A percentile compares a stretch with the other conserved stretches of the same genome.
Conservation (phyloP, 2,329 filamentous ascomycete genomes). For the Phyllosticta citrichinensis region DNA sequence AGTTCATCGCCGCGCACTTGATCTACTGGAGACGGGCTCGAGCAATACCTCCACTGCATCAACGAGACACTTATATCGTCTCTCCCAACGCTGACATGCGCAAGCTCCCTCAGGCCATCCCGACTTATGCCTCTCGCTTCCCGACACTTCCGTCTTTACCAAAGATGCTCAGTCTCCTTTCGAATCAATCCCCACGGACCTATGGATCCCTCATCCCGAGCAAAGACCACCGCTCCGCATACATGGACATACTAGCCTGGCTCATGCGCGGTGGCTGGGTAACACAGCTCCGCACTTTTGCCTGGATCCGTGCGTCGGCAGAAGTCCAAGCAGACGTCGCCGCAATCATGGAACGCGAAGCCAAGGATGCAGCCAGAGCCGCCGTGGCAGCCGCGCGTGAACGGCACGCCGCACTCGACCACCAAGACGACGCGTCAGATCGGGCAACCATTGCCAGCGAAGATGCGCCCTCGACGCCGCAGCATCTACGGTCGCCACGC, state of each 20-base stretch:
- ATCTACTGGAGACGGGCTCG: constrained; percentile 94
- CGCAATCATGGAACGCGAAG: constrained; percentile 49
- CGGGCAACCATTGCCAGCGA: constrained; percentile 10
- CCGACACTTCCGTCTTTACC: constrained; percentile 73
- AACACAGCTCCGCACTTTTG: constrained; percentile 83
- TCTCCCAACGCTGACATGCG: constrained; percentile 78
- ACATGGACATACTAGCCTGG: constrained; percentile 89
- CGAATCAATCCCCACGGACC: constrained; percentile 60
- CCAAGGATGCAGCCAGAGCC: constrained; percentile 20
- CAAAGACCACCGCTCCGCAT: constrained; percentile 76
- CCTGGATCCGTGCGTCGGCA: constrained; percentile 74
- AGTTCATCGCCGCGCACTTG: constrained; percentile 82
- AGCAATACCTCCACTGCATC: constrained; percentile 81
- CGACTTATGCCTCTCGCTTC: constrained; percentile 67
- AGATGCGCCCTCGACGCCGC: constrained; percentile 20
- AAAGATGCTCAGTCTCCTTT: constrained; percentile 78
- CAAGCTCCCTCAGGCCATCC: constrained; percentile 57
- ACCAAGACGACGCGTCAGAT: constrained; percentile 7
- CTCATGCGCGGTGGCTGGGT: constrained; percentile 89
- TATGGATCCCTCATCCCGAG: constrained; percentile 79
- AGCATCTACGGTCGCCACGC: constrained; percentile 13
- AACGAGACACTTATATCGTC: constrained; percentile 81
- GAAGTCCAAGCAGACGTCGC: constrained; percentile 76
- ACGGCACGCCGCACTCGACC: constrained; percentile 5
- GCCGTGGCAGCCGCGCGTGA: constrained; percentile 12